These are phyloP conservation scores for Millerozyma miso DNA, from an alignment of 805 yeast genomes.

Conservation along the genomic window DNA sequence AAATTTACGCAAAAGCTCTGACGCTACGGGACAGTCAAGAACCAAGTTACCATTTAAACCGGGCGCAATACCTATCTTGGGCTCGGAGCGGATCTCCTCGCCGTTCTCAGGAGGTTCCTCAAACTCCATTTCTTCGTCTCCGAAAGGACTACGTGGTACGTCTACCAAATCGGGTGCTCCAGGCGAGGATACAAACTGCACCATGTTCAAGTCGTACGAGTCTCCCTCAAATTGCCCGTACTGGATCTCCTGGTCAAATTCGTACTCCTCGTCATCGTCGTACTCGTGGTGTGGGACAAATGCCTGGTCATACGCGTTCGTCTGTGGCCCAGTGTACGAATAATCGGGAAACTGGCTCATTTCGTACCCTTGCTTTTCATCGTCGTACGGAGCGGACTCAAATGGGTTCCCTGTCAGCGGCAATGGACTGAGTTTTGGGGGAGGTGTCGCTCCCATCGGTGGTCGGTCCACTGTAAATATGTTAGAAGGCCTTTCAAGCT, in stretches of 20 bases:
- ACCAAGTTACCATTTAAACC: slow-evolving; percentile 44
- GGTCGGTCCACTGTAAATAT: slow-evolving; percentile 22
- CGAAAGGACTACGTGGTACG: slow-evolving; percentile 24
- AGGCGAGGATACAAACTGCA: slow-evolving; percentile 21
- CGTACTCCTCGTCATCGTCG: slow-evolving; percentile 36
- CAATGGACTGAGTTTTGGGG: slow-evolving; percentile 12
- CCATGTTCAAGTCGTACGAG: slow-evolving; percentile 36
- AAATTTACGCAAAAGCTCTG: slow-evolving; percentile 38
- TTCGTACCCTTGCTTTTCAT: slow-evolving; percentile 12
- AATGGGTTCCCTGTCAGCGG: slow-evolving; percentile 13
- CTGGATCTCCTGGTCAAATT: slow-evolving; percentile 35
- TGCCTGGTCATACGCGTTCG: slow-evolving; percentile 27
- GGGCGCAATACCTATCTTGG: slow-evolving; percentile 29
- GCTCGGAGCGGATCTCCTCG: slow-evolving; percentile 27
- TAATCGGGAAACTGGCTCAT: slow-evolving; percentile 20
- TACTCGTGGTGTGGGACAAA: slow-evolving; percentile 39
- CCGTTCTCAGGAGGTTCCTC: slow-evolving; percentile 32
- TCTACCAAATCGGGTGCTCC: slow-evolving; percentile 9
- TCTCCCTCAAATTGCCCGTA: slow-evolving; percentile 39
- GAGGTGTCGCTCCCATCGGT: slow-evolving; percentile 9
- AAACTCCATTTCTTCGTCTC: slow-evolving; percentile 20
- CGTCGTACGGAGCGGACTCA: slow-evolving; percentile 6
- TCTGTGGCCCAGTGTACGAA: slow-evolving; percentile 8
- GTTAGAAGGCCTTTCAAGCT: slow-evolving; percentile 19
- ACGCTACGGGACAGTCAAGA: slow-evolving; percentile 44